These are phyloP conservation scores for Raffaelea albimanens DNA, from an alignment of 2,329 filamentous ascomycete species.

Conservation along the genomic window DNA sequence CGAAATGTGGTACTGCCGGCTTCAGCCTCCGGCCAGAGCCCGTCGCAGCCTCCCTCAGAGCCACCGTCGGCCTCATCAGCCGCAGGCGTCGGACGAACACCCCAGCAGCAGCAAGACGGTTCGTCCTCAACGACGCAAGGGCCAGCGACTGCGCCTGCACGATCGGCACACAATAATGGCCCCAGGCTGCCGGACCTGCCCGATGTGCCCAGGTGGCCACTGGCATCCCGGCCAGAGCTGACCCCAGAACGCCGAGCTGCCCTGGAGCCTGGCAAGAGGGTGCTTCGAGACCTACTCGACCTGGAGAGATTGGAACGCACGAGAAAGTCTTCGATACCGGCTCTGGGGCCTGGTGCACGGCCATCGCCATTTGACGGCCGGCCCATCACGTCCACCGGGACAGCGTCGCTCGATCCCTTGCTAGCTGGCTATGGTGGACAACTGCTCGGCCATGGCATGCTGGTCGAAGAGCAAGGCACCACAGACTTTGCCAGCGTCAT, in stretches of 20 bases:
- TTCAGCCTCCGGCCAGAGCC: constrained; percentile 11
- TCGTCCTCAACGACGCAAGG: too few species aligned
- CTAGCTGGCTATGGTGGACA: constrained; percentile 82
- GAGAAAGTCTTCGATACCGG: not conserved
- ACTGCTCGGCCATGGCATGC: constrained; percentile 66
- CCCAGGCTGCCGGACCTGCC: not conserved
- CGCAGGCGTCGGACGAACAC: constrained; percentile 1
- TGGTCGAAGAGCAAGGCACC: constrained; percentile 83
- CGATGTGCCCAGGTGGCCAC: constrained; percentile 4
- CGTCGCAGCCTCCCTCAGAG: not conserved
- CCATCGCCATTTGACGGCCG: constrained; percentile 85
- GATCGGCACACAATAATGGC: not conserved
- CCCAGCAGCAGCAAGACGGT: constrained; percentile 21
- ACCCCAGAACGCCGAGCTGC: not conserved
- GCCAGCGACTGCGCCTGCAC: not conserved
- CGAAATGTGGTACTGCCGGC: constrained; percentile 43
- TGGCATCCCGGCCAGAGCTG: constrained; percentile 1
- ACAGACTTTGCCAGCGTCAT: constrained; percentile 87
- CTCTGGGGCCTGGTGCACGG: constrained; percentile 46
- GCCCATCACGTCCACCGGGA: constrained; percentile 83
- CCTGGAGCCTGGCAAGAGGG: constrained; percentile 9
- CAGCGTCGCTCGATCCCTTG: constrained; percentile 72
- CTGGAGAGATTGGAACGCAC: constrained; percentile 3
- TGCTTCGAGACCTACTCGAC: constrained; percentile 4
- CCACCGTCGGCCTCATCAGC: not conserved